phyloP scores from a whole-genome alignment of 179 eudicot genomes.

The Pouteria campechiana region DNA sequence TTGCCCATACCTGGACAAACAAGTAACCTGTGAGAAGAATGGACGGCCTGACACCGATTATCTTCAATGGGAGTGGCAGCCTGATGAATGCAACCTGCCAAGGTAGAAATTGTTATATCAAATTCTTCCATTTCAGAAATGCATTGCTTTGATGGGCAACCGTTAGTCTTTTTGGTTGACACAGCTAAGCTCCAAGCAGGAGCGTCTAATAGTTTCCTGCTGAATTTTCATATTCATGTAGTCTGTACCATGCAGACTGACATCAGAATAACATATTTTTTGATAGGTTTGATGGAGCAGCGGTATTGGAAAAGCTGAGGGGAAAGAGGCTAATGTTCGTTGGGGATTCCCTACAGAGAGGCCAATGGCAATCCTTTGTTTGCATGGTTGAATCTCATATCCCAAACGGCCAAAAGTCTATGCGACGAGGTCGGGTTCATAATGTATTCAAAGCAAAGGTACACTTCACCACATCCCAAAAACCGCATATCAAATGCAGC shows the following conservation, averaged over 20 bases:
- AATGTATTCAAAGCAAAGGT: constrained; percentile 64
- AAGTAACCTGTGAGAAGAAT: constrained; percentile 63
- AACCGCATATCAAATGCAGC: too few relatives aligned
- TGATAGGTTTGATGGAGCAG: constrained; percentile 61
- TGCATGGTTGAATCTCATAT: constrained; percentile 61
- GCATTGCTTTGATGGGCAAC: too few relatives aligned
- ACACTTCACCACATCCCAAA: not conserved
- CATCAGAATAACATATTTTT: too few relatives aligned
- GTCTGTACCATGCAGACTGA: too few relatives aligned
- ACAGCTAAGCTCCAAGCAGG: too few relatives aligned
- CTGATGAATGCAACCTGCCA: constrained; percentile 74
- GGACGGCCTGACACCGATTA: constrained; percentile 69
- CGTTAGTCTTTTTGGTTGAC: too few relatives aligned
- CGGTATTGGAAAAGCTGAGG: constrained; percentile 46
- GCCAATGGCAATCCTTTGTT: constrained; percentile 93
- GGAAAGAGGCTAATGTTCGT: constrained; percentile 93
- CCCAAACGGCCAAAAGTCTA: constrained; percentile 45
- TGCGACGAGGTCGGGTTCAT: constrained; percentile 57
- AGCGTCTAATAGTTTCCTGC: not conserved
- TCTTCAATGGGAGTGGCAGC: constrained; percentile 85
- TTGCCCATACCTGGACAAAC: constrained; percentile 69
- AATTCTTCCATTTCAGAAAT: not conserved
- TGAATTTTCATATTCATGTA: too few relatives aligned
- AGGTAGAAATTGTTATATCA: constrained; percentile 20
- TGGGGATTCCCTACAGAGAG: constrained; percentile 86